Base-by-base conservation (phyloP, 345 rosid genomes). In the Conringia planisiliqua region DNA sequence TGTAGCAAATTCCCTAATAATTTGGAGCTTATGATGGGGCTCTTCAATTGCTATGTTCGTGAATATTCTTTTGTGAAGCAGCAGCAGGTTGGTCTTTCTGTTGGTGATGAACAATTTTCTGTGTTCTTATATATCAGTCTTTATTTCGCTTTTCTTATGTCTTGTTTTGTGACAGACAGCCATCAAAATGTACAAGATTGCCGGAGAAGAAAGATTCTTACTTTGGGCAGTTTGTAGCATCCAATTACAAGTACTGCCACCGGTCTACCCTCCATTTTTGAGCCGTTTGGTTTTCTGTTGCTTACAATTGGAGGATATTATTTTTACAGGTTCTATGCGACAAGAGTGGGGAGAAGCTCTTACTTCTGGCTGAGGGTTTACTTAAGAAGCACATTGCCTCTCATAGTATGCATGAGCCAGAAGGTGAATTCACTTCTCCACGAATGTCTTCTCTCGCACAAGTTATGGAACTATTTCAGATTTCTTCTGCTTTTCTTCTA, bases 211-310 rank as follows among this genome's bases (percentile, higher is more conserved):
- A 79, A 86, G 97, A 79, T 92, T 86, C 74, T 80, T 92, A 85
- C 98, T 95, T 30, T 92, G 99, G 99, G 97, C 99, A 55, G 97
- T 95, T 79, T 92, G 98, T 84, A 95, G 98, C 90, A 89, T 92
- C 83, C 99, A 95, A 35, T 86, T 95, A 73, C 99, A 95, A 89
- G 99, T 95, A 83, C 43, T 9, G 39, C 62, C 57, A 58, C 62
- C 26, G 3, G 36, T 48, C 12, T 65, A 16, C 33, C 26, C 62
- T 36, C 26, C 47, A 7, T 10, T 35, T 20, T 30, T 30, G 18
- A 13, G 40, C 39, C 26, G 16, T 57, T 70, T 66, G 50, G 60
- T 59, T 20, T 51, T 36, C 32, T 46, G 66, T 77, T 75, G 44
- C 66, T 61, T 70, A 79, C 4, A 67, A 61, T 40, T 48, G 62